A percentile compares a stretch with the other conserved stretches of the same genome.
phyloP scores from a whole-genome alignment of 2,329 filamentous ascomycete genomes.

The Pestalotiopsis sp. region DNA sequence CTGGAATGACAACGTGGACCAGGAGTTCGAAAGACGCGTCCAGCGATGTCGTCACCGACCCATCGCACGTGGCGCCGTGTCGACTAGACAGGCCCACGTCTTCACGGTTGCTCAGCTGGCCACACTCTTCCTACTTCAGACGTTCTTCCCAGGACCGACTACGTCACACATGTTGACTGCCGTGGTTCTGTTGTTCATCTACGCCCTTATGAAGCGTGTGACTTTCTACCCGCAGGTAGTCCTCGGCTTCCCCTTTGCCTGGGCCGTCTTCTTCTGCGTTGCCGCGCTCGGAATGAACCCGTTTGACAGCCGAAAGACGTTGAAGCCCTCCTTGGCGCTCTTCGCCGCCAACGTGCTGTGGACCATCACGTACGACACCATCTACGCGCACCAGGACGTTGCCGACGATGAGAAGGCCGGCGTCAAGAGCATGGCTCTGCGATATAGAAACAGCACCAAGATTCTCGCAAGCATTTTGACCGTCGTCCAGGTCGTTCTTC shows the following conservation, averaged over 20 bases:
- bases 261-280: slow-evolving; percentile 50
- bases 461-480: slow-evolving; percentile 10
- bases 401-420: slow-evolving; percentile 50
- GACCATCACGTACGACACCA: slow-evolving; percentile 15
- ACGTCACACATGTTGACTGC: slow-evolving; percentile 4
- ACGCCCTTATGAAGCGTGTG: slow-evolving; percentile 54
- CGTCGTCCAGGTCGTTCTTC: slow-evolving; percentile 9
- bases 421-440: slow-evolving; percentile 52
- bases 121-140: slow-evolving; percentile 31
- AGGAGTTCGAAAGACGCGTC: slow-evolving; percentile 54
- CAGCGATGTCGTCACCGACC: slow-evolving; percentile 52
- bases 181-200: slow-evolving; percentile 39
- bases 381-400: slow-evolving; percentile 47
- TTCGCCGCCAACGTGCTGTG: neutral
- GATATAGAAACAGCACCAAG: slow-evolving; percentile 21
- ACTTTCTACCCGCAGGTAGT: slow-evolving; percentile 55
- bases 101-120: slow-evolving; percentile 43
- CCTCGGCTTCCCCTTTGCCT: slow-evolving; percentile 52
- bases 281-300: slow-evolving; percentile 47
- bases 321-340: slow-evolving; percentile 16
- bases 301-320: slow-evolving; percentile 35
- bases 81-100: slow-evolving; percentile 27
- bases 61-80: slow-evolving; percentile 51
- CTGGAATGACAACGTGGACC: slow-evolving; percentile 60
- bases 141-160: slow-evolving; percentile 18